phyloP scores from a whole-genome alignment of 177 flowering plant genomes.

The Vitis hybrid region DNA sequence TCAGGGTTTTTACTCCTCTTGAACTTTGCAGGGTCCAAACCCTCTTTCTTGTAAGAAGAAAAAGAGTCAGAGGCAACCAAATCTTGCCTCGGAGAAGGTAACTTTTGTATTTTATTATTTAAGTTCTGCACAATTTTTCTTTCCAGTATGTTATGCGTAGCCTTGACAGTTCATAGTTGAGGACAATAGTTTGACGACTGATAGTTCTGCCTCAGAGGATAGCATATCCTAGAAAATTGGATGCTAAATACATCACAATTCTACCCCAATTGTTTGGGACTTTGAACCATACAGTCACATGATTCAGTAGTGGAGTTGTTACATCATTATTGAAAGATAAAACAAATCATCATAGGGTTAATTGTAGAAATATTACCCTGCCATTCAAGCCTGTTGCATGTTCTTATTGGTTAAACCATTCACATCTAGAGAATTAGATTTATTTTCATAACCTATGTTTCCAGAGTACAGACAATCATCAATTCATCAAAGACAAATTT shows the following conservation, averaged over 20 bases:
- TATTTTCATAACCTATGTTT: no score
- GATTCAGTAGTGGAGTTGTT: neutral
- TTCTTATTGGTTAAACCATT: no score
- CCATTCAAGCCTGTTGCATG: neutral
- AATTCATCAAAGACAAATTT: no score
- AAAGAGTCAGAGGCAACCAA: slow-evolving; percentile 26
- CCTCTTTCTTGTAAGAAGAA: slow-evolving; percentile 70
- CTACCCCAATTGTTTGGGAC: neutral
- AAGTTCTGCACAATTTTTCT: no score
- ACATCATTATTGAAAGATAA: neutral
- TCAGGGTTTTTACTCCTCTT: neutral
- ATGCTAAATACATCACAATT: neutral
- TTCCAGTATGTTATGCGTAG: no score
- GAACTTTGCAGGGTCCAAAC: slow-evolving; percentile 50
- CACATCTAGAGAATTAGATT: no score
- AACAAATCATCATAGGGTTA: neutral
- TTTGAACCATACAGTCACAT: neutral
- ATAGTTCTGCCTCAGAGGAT: neutral
- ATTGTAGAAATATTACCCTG: neutral
- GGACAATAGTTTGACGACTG: neutral
- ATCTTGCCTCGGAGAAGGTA: slow-evolving; percentile 23
- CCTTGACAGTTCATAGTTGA: neutral
- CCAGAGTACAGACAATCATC: no score
- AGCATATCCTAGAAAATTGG: neutral
- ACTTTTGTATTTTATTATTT: neutral